Conservation (phyloP, 2,329 filamentous ascomycete genomes). For the Phaeosphaeria sp. region DNA sequence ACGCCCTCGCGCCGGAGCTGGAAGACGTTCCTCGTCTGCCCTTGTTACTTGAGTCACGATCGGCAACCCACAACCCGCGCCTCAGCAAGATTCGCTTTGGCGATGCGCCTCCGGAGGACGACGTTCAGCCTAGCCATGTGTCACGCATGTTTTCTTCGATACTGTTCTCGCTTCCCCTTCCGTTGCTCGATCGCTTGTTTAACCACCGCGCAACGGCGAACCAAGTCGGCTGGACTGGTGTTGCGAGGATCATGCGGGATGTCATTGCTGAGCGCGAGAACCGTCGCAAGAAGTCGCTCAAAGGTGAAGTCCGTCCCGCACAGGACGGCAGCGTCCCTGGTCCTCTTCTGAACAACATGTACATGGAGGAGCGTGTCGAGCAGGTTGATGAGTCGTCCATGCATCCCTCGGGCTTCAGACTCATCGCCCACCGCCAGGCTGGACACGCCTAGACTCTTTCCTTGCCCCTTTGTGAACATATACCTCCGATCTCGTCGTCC, state of each 20-base stretch:
- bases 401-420: conserved; percentile 46
- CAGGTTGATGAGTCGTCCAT: conserved; percentile 45
- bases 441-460: conserved; percentile 10
- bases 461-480: conserved; percentile 3
- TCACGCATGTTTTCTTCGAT: conserved; percentile 68
- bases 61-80: conserved; percentile 57
- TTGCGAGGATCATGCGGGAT: conserved; percentile 50
- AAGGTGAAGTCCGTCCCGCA: conserved; percentile 30
- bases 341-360: conserved; percentile 34
- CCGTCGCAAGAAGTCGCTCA: conserved; percentile 43
- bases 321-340: conserved; percentile 24
- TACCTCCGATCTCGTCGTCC: conserved; percentile 7
- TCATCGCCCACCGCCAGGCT: conserved; percentile 27
- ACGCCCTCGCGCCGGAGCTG: conserved; percentile 57
- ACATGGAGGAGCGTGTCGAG: conserved; percentile 44
- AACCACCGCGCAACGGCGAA: conserved; percentile 65
- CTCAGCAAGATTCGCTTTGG: conserved; percentile 74
- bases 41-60: conserved; percentile 40
- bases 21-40: conserved; percentile 58
- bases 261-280: conserved; percentile 54
- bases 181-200: conserved; percentile 69
- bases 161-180: conserved; percentile 73
- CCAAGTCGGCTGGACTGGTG: conserved; percentile 48
- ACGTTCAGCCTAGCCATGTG: conserved; percentile 46
- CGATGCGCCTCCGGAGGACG: conserved; percentile 62